Conservation (phyloP, 2,329 filamentous ascomycete species). For the Phialemoniopsis sp. region DNA sequence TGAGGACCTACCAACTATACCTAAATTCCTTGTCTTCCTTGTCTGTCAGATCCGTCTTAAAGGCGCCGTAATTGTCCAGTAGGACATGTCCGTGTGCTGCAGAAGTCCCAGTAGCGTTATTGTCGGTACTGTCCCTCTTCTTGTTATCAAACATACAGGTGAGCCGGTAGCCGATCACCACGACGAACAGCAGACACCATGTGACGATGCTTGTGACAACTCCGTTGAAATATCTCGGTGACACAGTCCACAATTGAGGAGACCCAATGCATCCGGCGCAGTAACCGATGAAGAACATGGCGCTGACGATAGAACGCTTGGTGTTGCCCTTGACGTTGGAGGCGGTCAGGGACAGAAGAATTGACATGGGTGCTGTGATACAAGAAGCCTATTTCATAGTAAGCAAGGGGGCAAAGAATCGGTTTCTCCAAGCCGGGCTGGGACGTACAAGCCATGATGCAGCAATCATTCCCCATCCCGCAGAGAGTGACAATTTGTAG, state of each 20-base stretch:
- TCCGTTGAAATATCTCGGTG: conserved; percentile 38
- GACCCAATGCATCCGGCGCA: conserved; percentile 38
- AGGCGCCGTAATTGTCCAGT: conserved; percentile 15
- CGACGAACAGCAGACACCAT: conserved; percentile 32
- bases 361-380: conserved; percentile 34
- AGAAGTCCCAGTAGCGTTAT: neutral
- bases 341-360: conserved; percentile 36
- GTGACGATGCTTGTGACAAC: conserved; percentile 40
- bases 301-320: conserved; percentile 39
- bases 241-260: conserved; percentile 42
- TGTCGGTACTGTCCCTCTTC: conserved; percentile 10
- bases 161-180: conserved; percentile 24
- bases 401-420: too few relatives aligned
- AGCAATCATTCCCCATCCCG: conserved; percentile 42
- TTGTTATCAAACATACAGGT: conserved; percentile 29
- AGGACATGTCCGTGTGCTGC: conserved; percentile 6
- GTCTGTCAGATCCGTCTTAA: conserved; percentile 24
- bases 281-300: conserved; percentile 46
- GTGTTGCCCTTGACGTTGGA: conserved; percentile 49
- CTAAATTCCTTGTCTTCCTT: conserved; percentile 26
- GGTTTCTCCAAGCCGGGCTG: too few relatives aligned
- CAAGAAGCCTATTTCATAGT: conserved; percentile 23
- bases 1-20: conserved; percentile 22
- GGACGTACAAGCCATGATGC: conserved; percentile 33
- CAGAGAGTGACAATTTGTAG: conserved; percentile 29